Evolutionary conservation across 768 basidiomycete genomes (phyloP).

Genomic region (Jaapia argillacea): DNA sequence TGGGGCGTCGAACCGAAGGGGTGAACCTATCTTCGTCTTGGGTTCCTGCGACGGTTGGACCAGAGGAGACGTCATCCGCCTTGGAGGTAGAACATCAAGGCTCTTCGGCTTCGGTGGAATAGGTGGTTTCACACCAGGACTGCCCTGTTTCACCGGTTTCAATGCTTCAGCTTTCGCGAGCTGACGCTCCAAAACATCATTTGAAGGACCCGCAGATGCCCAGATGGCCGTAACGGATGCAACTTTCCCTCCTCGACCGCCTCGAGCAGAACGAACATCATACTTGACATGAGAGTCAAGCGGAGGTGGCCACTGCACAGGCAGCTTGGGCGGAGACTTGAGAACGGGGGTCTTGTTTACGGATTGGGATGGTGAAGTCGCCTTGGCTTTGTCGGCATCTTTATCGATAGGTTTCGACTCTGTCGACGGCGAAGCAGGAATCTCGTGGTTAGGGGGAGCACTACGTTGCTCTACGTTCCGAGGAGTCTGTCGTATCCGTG

Average conservation of each 20-base stretch:
- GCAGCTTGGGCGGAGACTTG: not conserved
- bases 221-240: constrained; percentile 66
- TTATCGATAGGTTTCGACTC: not conserved
- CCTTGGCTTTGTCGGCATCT: not conserved
- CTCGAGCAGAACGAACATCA: constrained; percentile 66
- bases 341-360: too few species aligned
- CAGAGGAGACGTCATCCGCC: not conserved
- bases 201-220: constrained; percentile 30
- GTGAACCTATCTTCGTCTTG: not conserved
- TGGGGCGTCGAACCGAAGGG: not conserved
- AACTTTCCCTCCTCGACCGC: constrained; percentile 68
- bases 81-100: not conserved
- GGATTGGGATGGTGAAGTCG: too few species aligned
- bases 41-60: not conserved
- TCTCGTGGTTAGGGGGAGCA: not conserved
- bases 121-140: not conserved
- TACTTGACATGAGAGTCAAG: constrained; percentile 51
- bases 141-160: too few species aligned
- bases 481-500: not conserved
- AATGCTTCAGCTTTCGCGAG: constrained; percentile 2
- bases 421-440: not conserved
- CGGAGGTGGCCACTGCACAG: constrained; percentile 11
- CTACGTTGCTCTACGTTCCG: not conserved
- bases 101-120: constrained; percentile 1
- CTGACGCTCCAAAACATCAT: constrained; percentile 2